Evolutionary conservation across 2,329 filamentous ascomycete species (phyloP), one percentile per base, ranked within the genome.

Genomic region (Lachnellula arida): DNA sequence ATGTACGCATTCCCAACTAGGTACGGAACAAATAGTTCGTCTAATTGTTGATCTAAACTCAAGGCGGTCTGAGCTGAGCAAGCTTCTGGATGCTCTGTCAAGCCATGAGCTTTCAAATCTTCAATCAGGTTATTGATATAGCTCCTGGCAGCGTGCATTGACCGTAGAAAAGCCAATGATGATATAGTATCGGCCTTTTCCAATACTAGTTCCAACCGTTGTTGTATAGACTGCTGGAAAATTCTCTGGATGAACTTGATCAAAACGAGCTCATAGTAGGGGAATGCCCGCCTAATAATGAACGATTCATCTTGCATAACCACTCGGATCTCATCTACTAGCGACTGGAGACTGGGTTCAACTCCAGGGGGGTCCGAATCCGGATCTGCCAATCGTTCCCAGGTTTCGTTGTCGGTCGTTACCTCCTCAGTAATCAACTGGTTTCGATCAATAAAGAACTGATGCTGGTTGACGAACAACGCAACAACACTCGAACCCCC

Each of bases 181-280:
- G 95, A 99, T 15, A 97, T 86, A 5, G 88, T 89, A 62, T 90
- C 88, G 15, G 94, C 94, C 74, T 97, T 97, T 65, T 96, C 92
- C 48, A 99, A 77, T 3, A 99, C 92, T 84, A 96, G 89, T 70
- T 99, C 94, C 9, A 99, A 79, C 14, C 93, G 84, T 71, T 97
- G 93, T 73, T 99, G 95, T 60, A 99, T 92, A 1, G 93, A 97
- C 72, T 99, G 94, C 70, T 99, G 94, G 68, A 99, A 99, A 11
- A 99, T 88, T 63, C 94, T 83, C 72, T 99, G 94, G 51, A 99
- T 81, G 66, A 99, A 99, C 65, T 93, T 93, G 61, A 86, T 86
- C 50, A 99, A 76, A 1, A 99, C 94, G 57, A 93, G 92, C 66
- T 99, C 94, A 65, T 96, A 93, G 71, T 92, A 97, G 0, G 94